Percentiles rank a stretch among this genome's conserved stretches.
Conservation (phyloP, 1,139 yeast genomes). For the Martiniozyma asiatica region DNA sequence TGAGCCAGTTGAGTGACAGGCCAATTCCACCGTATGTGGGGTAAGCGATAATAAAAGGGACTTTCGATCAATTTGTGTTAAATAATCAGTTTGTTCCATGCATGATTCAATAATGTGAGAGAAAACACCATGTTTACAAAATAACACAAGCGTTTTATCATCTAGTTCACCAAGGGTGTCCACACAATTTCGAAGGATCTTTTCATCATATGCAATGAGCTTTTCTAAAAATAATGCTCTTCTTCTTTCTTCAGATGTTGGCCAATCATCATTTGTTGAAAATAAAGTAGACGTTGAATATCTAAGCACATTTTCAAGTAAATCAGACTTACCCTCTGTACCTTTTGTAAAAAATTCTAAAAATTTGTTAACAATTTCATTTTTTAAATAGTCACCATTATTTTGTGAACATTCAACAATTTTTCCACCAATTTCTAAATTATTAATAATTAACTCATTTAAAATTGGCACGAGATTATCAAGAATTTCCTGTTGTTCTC, state of each 20-base stretch:
- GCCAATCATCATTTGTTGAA: slow-evolving; percentile 80
- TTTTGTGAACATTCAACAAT: slow-evolving; percentile 57
- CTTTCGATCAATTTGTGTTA: slow-evolving; percentile 50
- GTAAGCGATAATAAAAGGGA: slow-evolving; percentile 51
- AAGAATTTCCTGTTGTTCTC: slow-evolving; percentile 49
- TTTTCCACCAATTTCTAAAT: slow-evolving; percentile 57
- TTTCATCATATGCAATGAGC: slow-evolving; percentile 52
- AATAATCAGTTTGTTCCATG: slow-evolving; percentile 33
- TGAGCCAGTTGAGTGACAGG: slow-evolving; percentile 86
- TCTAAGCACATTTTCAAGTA: slow-evolving; percentile 58
- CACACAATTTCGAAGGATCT: slow-evolving; percentile 46
- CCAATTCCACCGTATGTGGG: slow-evolving; percentile 39
- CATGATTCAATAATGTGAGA: slow-evolving; percentile 73
- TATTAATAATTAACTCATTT: slow-evolving; percentile 49
- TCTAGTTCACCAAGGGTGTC: slow-evolving; percentile 44
- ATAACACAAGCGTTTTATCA: slow-evolving; percentile 32
- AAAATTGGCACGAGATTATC: slow-evolving; percentile 62
- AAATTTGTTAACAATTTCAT: slow-evolving; percentile 52
- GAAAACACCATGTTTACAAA: slow-evolving; percentile 81
- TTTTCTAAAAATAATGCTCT: slow-evolving; percentile 64
- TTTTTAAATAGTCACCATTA: slow-evolving; percentile 48
- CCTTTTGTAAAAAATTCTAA: slow-evolving; percentile 30
- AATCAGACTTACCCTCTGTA: slow-evolving; percentile 29
- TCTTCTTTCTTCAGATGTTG: slow-evolving; percentile 81
- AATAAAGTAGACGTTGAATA: slow-evolving; percentile 65